Percentiles rank a stretch among this genome's conserved stretches.
These are phyloP conservation scores for Globisporangium alternatum DNA, from an alignment of 352 stramenopile genomes.

Conservation along the genomic window DNA sequence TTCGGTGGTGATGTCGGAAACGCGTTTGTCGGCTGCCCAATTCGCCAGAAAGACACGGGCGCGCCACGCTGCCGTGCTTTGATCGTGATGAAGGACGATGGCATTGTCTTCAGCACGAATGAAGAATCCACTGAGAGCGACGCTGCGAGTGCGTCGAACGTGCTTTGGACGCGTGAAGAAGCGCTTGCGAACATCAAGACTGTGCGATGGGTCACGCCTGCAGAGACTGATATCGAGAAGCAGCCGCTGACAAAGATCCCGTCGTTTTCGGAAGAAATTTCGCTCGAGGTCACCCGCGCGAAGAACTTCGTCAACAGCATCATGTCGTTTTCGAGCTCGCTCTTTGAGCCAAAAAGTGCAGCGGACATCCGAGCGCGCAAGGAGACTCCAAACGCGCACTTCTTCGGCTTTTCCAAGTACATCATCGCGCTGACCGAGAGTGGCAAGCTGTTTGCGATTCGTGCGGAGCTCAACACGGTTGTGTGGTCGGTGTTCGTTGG, in stretches of 20 bases:
- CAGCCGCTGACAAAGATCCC: slow-evolving; percentile 66
- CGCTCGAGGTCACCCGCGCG: slow-evolving; percentile 52
- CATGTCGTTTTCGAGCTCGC: slow-evolving; percentile 41
- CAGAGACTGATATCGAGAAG: slow-evolving; percentile 77
- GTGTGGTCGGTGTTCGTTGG: slow-evolving; percentile 72
- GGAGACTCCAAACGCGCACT: slow-evolving; percentile 62
- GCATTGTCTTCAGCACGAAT: slow-evolving; percentile 66
- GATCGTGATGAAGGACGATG: slow-evolving; percentile 72
- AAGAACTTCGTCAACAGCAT: slow-evolving; percentile 47
- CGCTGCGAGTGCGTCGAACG: slow-evolving; percentile 19
- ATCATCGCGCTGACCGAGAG: slow-evolving; percentile 71
- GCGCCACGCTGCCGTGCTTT: slow-evolving; percentile 47
- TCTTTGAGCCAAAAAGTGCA: slow-evolving; percentile 44
- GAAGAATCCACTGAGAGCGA: slow-evolving; percentile 26
- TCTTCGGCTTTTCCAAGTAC: slow-evolving; percentile 86
- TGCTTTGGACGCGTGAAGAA: slow-evolving; percentile 78
- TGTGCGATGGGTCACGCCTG: slow-evolving; percentile 76
- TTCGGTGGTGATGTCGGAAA: slow-evolving; percentile 50
- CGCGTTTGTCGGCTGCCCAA: slow-evolving; percentile 55
- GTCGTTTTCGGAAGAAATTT: slow-evolving; percentile 67
- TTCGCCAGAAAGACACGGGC: slow-evolving; percentile 50
- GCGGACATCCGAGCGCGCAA: slow-evolving; percentile 36
- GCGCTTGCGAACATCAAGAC: slow-evolving; percentile 71
- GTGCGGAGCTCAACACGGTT: slow-evolving; percentile 67
- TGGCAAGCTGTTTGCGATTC: slow-evolving; percentile 78